Evolutionary conservation across 2,329 filamentous ascomycete genomes (phyloP).

Genomic region (Aureobasidium lini): DNA sequence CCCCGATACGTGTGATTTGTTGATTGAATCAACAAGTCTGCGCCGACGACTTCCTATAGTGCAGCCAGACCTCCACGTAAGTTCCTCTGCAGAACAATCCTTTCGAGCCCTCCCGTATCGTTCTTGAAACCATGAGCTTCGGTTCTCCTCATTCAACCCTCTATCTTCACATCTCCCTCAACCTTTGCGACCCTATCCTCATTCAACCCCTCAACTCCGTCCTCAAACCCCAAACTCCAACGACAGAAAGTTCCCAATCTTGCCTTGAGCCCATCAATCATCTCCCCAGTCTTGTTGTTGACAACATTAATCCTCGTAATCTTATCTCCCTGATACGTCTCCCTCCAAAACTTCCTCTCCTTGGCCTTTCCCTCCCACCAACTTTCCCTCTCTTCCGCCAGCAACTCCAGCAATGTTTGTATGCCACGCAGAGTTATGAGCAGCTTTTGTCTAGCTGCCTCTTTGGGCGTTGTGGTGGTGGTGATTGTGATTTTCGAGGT

Average conservation of each 20-base stretch:
- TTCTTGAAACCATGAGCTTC: too few species aligned
- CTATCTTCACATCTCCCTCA: not conserved
- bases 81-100: too few species aligned
- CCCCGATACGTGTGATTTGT: not conserved
- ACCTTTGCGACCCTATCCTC: not conserved
- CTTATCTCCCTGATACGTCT: not conserved
- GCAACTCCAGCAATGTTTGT: not conserved
- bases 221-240: not conserved
- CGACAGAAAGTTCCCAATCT: not conserved
- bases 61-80: too few species aligned
- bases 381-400: not conserved
- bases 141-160: not conserved
- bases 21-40: too few species aligned
- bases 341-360: not conserved
- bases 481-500: not conserved
- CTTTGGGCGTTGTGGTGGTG: not conserved
- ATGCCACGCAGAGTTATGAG: not conserved
- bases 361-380: not conserved
- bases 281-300: not conserved
- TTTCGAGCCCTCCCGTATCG: too few species aligned
- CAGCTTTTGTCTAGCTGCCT: not conserved
- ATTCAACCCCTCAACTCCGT: constrained; percentile 3
- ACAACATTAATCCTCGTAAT: not conserved
- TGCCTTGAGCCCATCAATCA: not conserved
- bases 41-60: too few species aligned